Conservation (phyloP, 2,329 filamentous ascomycete genomes). For the Cercospora citrullina region DNA sequence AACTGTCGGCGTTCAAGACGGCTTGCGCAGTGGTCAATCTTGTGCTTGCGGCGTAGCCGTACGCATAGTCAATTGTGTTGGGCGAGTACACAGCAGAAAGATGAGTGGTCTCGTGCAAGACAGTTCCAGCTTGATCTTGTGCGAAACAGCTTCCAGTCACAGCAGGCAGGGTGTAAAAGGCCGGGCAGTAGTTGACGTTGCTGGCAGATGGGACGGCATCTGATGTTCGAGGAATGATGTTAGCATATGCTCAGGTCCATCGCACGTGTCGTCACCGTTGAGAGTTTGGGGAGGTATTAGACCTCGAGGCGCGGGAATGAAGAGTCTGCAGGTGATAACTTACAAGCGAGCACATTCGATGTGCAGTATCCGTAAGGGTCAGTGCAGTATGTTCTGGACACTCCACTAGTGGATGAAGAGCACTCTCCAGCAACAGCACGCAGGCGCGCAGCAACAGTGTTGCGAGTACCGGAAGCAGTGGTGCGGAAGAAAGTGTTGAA, state of each 20-base stretch:
- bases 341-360: not conserved
- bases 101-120: not conserved
- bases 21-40: not conserved
- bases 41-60: constrained; percentile 1
- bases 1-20: not conserved
- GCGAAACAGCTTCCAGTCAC: not conserved
- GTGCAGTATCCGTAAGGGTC: constrained; percentile 4
- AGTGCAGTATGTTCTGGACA: not conserved
- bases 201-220: constrained; percentile 2
- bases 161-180: not conserved
- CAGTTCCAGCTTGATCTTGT: constrained; percentile 1
- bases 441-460: not conserved
- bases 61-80: not conserved
- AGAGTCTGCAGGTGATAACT: not conserved
- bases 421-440: not conserved
- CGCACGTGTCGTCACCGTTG: not conserved
- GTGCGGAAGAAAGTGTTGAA: constrained; percentile 5
- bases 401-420: not conserved
- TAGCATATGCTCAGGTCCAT: not conserved
- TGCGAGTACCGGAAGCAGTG: not conserved
- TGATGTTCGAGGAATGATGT: not conserved
- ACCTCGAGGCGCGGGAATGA: no score
- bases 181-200: constrained; percentile 2
- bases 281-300: not conserved
- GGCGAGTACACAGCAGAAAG: not conserved